Evolutionary conservation across 2,329 filamentous ascomycete species (phyloP).

Genomic region (Chalaropsis ovoidea): DNA sequence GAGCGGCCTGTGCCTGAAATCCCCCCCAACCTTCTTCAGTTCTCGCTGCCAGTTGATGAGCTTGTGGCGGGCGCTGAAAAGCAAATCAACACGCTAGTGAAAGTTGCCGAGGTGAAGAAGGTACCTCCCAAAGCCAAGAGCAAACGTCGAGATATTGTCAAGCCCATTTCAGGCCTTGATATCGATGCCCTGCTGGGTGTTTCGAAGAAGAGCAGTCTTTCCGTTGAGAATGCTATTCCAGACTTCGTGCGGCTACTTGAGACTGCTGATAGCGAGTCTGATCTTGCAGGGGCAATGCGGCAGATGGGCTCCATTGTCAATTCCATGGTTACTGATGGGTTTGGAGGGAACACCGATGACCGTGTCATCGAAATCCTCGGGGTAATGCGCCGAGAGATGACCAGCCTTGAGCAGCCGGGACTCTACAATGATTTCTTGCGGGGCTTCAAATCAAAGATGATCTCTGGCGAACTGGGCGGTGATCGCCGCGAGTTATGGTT

Average conservation of each 20-base stretch:
- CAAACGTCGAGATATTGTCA: constrained; percentile 59
- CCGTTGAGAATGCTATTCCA: constrained; percentile 66
- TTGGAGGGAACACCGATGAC: constrained; percentile 65
- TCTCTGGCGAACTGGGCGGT: constrained; percentile 60
- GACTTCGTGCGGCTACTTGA: constrained; percentile 77
- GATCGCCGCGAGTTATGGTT: constrained; percentile 78
- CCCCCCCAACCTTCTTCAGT: constrained; percentile 57
- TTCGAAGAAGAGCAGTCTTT: constrained; percentile 32
- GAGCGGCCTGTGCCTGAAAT: constrained; percentile 52
- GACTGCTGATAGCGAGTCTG: constrained; percentile 47
- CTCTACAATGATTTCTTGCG: constrained; percentile 66
- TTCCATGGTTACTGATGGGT: constrained; percentile 57
- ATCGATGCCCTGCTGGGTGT: constrained; percentile 61
- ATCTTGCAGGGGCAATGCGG: constrained; percentile 56
- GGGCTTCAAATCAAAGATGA: constrained; percentile 60
- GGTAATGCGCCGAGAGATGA: constrained; percentile 67
- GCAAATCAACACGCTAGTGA: constrained; percentile 55
- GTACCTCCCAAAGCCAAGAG: constrained; percentile 73
- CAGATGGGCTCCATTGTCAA: constrained; percentile 67
- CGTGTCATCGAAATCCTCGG: constrained; percentile 65
- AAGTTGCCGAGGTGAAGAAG: constrained; percentile 74
- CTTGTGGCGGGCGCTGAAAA: constrained; percentile 48
- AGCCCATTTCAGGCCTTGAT: constrained; percentile 83
- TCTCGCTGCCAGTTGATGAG: constrained; percentile 59
- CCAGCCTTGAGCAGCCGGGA: constrained; percentile 61